Base-by-base conservation (phyloP, 305 asterid species). In the Fraxinus nigra region DNA sequence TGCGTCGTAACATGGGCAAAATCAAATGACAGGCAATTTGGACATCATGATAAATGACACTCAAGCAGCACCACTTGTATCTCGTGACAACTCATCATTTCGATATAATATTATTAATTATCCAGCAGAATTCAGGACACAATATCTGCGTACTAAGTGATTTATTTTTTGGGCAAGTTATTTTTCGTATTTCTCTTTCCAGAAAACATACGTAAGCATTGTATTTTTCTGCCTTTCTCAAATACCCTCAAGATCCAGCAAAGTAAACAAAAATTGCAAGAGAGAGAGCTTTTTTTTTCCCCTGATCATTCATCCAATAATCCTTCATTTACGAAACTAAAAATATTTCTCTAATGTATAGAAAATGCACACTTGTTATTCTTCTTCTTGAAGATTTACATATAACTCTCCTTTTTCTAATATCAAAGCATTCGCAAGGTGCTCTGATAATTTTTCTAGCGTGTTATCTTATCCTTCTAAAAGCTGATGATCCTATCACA, bases 1-100 rank as follows among this genome's bases (percentile, higher is more conserved):
- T 14, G 61, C 32, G 3, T 46, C 73, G 72, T 78, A 79, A 16
- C 77, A 83, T 77, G 67, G 30, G 35, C 51, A 40, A 82, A 77
- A 46, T 78, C 38, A 34, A 82, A 76, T 22, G 83, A 84, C 74
- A 72, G 76, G 54, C 32, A 78, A 75, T 26, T 85, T 79, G 14
- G 26, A 43, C 61, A 20, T 82, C 26, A 61, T n/a, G 54, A 48
- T 33, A 40, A 48, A 43, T 67, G 79, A 34, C 80, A 51, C n/a
- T 59, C 40, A 85, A 76, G 43, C 16, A 51, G 54, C 63, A 48
- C 37, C 10, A 26, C 16, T 48, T 46, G 78, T 40, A 40, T 75
- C 35, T 30, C 63, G 9, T 4, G 59, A 69, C 22, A 61, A 43
- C 28, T 70, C 4, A 38, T 56, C 73, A 18, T 67, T 54, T 76